Conservation (phyloP, 2,329 filamentous ascomycete species). For the Dendryphion nanum region DNA sequence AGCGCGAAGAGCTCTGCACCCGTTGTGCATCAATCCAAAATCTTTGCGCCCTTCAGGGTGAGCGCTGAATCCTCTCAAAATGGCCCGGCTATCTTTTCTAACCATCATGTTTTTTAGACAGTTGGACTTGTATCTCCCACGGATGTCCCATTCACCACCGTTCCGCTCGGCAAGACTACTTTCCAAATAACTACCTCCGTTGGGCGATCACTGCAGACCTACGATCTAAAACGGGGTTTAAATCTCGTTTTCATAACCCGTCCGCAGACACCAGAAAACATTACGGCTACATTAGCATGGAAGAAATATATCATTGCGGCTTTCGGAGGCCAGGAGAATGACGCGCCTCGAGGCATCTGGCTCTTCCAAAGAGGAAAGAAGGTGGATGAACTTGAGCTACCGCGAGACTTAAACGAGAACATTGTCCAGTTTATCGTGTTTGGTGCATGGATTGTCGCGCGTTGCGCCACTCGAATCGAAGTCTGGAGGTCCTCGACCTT, state of each 20-base stretch:
- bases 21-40: conserved; percentile 60
- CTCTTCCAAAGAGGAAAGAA: conserved; percentile 89
- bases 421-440: conserved; percentile 78
- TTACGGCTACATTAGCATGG: conserved; percentile 86
- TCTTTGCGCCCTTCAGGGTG: conserved; percentile 94
- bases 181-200: conserved; percentile 98
- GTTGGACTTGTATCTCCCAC: conserved; percentile 92
- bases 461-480: conserved; percentile 72
- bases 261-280: conserved; percentile 80
- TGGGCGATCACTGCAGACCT: conserved; percentile 87
- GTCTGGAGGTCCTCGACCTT: conserved; percentile 83
- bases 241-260: conserved; percentile 91
- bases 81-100: too few species aligned
- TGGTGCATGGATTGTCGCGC: conserved; percentile 87
- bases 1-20: conserved; percentile 42
- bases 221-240: conserved; percentile 85
- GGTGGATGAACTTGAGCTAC: conserved; percentile 70
- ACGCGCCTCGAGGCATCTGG: conserved; percentile 71
- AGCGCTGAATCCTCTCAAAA: too few species aligned
- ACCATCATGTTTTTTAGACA: conserved; percentile 67
- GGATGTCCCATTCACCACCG: conserved; percentile 80
- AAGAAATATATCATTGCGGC: conserved; percentile 86
- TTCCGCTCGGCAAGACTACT: conserved; percentile 87
- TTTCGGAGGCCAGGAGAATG: conserved; percentile 66
- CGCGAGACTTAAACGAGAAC: conserved; percentile 64